A percentile compares a stretch with the other conserved stretches of the same genome.
These are phyloP conservation scores for Chalciporus pseudorubinellus DNA, from an alignment of 768 basidiomycete species.

Conservation along the genomic window DNA sequence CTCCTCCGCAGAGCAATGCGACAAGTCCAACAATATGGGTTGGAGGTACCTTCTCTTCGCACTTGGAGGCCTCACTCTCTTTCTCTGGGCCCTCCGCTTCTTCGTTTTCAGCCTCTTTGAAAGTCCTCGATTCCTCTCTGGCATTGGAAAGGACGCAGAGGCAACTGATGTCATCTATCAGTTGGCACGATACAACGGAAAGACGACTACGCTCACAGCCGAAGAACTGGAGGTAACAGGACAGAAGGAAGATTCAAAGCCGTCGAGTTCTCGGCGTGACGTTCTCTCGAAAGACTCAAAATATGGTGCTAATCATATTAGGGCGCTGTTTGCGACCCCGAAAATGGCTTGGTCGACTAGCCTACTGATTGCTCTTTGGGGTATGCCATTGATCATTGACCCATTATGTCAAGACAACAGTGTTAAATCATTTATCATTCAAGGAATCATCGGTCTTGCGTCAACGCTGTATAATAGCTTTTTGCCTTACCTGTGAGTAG, in stretches of 20 bases:
- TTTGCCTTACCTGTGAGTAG: slow-evolving; percentile 49
- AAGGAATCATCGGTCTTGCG: slow-evolving; percentile 72
- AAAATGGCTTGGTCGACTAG: slow-evolving; percentile 66
- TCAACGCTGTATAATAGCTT: slow-evolving; percentile 64
- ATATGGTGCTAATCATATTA: slow-evolving; percentile 45
- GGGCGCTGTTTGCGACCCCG: slow-evolving; percentile 58
- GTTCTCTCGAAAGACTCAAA: slow-evolving; percentile 42
- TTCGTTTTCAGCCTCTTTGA: slow-evolving; percentile 53
- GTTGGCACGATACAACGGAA: slow-evolving; percentile 52
- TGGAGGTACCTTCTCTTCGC: slow-evolving; percentile 60
- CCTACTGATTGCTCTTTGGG: slow-evolving; percentile 48
- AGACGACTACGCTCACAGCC: slow-evolving; percentile 39
- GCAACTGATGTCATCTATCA: slow-evolving; percentile 48
- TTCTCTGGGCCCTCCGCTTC: slow-evolving; percentile 53
- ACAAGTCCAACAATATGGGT: slow-evolving; percentile 53
- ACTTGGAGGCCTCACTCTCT: slow-evolving; percentile 50
- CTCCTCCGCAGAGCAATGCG: slow-evolving; percentile 32
- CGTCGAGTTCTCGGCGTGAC: slow-evolving; percentile 14
- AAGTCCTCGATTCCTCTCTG: slow-evolving; percentile 57
- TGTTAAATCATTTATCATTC: neutral
- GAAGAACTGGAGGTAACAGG: slow-evolving; percentile 42
- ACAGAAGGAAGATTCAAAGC: slow-evolving; percentile 8
- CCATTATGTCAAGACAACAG: neutral
- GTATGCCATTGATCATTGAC: slow-evolving; percentile 31
- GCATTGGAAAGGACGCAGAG: slow-evolving; percentile 50